These are phyloP conservation scores for Neospermospora avenae DNA, from an alignment of 2,329 filamentous ascomycete genomes.

Conservation along the genomic window DNA sequence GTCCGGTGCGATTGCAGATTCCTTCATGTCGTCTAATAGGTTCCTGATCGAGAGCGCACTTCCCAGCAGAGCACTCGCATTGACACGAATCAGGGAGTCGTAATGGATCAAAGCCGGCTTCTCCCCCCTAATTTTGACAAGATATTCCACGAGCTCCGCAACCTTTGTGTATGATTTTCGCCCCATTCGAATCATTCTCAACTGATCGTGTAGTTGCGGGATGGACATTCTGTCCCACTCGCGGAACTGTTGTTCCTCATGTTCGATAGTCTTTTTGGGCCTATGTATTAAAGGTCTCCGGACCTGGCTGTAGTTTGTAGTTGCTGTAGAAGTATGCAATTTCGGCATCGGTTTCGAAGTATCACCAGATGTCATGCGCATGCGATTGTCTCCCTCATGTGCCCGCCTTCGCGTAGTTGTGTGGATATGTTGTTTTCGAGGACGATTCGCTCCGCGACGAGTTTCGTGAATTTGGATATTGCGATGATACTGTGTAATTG, in stretches of 20 bases:
- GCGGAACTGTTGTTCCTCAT: conserved; percentile 6
- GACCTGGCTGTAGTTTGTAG: neutral
- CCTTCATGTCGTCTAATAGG: conserved; percentile 71
- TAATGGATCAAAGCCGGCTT: conserved; percentile 61
- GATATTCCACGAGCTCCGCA: conserved; percentile 50
- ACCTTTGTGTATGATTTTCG: conserved; percentile 40
- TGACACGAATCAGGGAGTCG: conserved; percentile 70
- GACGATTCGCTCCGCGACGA: neutral
- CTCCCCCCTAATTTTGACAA: conserved; percentile 55
- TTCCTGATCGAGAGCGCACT: conserved; percentile 60
- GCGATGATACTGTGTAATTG: neutral
- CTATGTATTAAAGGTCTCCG: neutral
- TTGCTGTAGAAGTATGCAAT: neutral
- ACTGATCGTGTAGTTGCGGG: conserved; percentile 45
- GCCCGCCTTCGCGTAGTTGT: conserved; percentile 12
- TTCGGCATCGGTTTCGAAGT: too few relatives aligned
- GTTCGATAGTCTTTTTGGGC: neutral
- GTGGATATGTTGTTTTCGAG: conserved; percentile 18
- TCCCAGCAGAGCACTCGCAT: conserved; percentile 60
- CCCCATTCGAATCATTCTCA: conserved; percentile 41
- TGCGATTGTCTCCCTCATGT: neutral
- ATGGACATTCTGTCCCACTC: conserved; percentile 31
- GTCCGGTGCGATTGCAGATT: conserved; percentile 59
- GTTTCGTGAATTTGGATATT: neutral
- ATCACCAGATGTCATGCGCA: too few relatives aligned